A percentile compares a stretch with the other conserved stretches of the same genome.
Evolutionary conservation across 176 grass and related monocot species (phyloP).

Genomic region (Avena atlantica): DNA sequence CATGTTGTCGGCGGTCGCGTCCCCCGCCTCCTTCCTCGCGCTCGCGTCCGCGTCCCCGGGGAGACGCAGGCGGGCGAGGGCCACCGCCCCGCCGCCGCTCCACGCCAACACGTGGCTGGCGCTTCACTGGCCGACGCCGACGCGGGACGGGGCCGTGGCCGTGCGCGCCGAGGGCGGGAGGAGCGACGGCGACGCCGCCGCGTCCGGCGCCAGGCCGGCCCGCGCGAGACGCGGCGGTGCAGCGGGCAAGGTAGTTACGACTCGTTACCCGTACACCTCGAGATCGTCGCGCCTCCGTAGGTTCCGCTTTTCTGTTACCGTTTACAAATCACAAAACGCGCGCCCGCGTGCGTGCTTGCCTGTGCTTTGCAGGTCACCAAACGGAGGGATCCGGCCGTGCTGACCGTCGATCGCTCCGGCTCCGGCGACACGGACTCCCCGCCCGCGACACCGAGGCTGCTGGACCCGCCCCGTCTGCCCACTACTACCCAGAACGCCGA

Average conservation of each 20-base stretch:
- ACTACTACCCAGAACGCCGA: background rate
- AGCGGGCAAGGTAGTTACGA: slow-evolving; percentile 19
- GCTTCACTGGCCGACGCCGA: slow-evolving; percentile 16
- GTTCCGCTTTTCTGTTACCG: background rate
- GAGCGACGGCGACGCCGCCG: slow-evolving; percentile 4
- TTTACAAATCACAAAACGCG: background rate
- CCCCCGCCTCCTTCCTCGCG: slow-evolving; percentile 43
- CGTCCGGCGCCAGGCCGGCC: background rate
- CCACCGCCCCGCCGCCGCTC: background rate
- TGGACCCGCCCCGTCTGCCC: background rate
- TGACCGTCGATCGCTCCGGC: slow-evolving; percentile 45
- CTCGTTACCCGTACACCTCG: background rate
- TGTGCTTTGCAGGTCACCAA: slow-evolving; percentile 34
- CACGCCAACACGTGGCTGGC: background rate
- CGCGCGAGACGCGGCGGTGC: slow-evolving; percentile 10
- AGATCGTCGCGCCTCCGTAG: background rate
- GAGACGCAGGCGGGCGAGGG: background rate
- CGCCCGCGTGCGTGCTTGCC: background rate
- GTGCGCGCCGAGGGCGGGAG: slow-evolving; percentile 29
- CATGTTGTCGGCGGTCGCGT: slow-evolving; percentile 44
- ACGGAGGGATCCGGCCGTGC: slow-evolving; percentile 31
- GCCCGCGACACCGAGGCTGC: background rate
- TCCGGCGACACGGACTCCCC: background rate
- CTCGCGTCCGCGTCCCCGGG: slow-evolving; percentile 33
- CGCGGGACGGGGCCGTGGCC: background rate